A percentile compares a stretch with the other conserved stretches of the same genome.
phyloP scores from a whole-genome alignment of 257 asterid genomes.

The Fraxinus pennsylvanica region DNA sequence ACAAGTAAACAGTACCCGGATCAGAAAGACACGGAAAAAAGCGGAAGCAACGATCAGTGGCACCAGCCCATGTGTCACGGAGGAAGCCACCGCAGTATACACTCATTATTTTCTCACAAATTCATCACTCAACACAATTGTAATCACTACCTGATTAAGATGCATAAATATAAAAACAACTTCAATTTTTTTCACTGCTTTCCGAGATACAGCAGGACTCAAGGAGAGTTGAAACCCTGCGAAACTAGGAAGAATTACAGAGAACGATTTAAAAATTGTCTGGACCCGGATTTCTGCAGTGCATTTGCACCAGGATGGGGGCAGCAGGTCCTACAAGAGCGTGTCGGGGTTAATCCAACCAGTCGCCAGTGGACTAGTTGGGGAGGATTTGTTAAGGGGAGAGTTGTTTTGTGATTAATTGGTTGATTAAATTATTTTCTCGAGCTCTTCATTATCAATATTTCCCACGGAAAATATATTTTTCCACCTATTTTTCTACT shows the following conservation, averaged over 20 bases:
- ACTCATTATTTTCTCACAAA: constrained; percentile 60
- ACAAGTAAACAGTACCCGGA: constrained; percentile 51
- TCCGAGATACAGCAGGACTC: neutral
- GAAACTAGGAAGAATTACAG: neutral
- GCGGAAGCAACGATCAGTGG: constrained; percentile 70
- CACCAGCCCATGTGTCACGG: constrained; percentile 60
- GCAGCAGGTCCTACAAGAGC: neutral
- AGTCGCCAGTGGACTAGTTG: neutral
- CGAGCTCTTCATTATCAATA: too few species aligned
- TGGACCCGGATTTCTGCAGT: neutral
- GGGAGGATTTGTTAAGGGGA: neutral
- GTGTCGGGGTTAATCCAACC: neutral
- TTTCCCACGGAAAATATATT: too few species aligned
- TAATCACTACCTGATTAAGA: constrained; percentile 24
- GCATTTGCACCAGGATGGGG: neutral
- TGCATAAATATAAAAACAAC: neutral
- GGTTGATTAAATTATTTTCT: too few species aligned
- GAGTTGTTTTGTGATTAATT: neutral
- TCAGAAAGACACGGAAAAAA: constrained; percentile 84
- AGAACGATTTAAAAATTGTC: neutral
- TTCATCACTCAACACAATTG: constrained; percentile 32
- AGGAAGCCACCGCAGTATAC: constrained; percentile 50
- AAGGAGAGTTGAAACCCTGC: neutral
- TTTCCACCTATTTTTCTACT: too few species aligned
- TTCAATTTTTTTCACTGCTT: neutral